phyloP scores from a whole-genome alignment of 78 protist genomes.

The Acrasis kona region DNA sequence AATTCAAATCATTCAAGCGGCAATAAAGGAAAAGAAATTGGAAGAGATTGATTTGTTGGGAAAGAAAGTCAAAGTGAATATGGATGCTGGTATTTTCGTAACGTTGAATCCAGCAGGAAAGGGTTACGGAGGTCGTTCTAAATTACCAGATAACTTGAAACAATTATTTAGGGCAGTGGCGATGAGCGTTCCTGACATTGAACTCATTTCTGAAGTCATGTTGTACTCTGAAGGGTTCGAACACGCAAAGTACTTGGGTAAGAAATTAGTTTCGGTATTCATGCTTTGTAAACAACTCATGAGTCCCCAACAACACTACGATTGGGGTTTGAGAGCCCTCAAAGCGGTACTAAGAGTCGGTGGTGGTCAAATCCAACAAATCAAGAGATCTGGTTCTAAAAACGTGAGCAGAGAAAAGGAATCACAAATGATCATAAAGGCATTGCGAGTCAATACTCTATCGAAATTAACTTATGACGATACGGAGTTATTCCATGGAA shows the following conservation, averaged over 20 bases:
- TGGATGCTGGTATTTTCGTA: slow-evolving; percentile 70
- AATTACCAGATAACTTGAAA: slow-evolving; percentile 84
- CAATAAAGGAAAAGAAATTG: slow-evolving; percentile 23
- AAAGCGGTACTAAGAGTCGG: slow-evolving; percentile 53
- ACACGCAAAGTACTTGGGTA: slow-evolving; percentile 41
- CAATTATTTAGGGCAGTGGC: slow-evolving; percentile 85
- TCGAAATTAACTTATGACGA: slow-evolving; percentile 63
- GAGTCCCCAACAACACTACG: slow-evolving; percentile 76
- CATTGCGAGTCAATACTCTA: slow-evolving; percentile 67
- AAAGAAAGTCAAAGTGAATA: slow-evolving; percentile 27
- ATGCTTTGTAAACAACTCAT: slow-evolving; percentile 53
- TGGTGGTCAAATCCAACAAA: slow-evolving; percentile 3
- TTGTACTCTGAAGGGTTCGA: slow-evolving; percentile 67
- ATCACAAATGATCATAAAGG: slow-evolving; percentile 34
- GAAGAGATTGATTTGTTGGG: slow-evolving; percentile 35
- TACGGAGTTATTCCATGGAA: slow-evolving; percentile 36
- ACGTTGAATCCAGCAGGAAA: slow-evolving; percentile 85
- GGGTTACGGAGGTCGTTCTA: slow-evolving; percentile 79
- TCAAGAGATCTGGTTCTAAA: neutral
- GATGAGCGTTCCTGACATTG: slow-evolving; percentile 71
- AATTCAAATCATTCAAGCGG: slow-evolving; percentile 74
- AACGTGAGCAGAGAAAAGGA: neutral
- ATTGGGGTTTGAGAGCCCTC: slow-evolving; percentile 86
- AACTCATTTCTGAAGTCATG: slow-evolving; percentile 70
- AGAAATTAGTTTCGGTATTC: slow-evolving; percentile 56